Conservation (phyloP, 2,329 filamentous ascomycete genomes). For the Aureobasidium sp. region DNA sequence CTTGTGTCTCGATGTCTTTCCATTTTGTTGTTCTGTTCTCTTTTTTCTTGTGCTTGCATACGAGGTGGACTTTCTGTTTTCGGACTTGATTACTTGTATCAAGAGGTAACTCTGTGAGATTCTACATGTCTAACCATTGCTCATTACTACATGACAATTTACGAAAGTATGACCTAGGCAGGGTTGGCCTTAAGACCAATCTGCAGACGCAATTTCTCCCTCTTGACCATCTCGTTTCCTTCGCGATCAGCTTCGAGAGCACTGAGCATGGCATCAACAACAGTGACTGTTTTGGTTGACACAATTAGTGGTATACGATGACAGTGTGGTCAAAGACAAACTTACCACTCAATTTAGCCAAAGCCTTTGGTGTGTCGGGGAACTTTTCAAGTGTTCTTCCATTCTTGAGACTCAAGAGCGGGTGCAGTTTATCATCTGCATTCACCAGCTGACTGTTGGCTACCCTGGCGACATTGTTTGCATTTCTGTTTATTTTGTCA, state of each 20-base stretch:
- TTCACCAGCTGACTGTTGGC: constrained; percentile 24
- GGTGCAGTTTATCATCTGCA: constrained; percentile 23
- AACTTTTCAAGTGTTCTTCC: constrained; percentile 24
- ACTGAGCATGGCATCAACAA: constrained; percentile 23
- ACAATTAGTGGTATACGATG: neutral
- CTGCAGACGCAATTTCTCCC: constrained; percentile 23
- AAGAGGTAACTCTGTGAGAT: neutral
- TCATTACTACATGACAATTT: neutral
- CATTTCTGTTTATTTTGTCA: constrained; percentile 16
- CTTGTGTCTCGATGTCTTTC: neutral
- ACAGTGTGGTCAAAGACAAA: neutral
- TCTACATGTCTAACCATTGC: neutral
- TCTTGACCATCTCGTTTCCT: constrained; percentile 23
- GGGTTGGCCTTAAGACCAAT: constrained; percentile 25
- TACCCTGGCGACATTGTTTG: constrained; percentile 25
- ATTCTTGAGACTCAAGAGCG: constrained; percentile 23
- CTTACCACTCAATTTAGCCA: constrained; percentile 23
- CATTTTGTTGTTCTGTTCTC: neutral
- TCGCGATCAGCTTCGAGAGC: constrained; percentile 23
- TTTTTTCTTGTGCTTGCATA: neutral
- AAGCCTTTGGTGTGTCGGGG: constrained; percentile 22
- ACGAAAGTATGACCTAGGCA: constrained; percentile 13
- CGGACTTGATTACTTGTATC: neutral
- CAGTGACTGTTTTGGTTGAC: constrained; percentile 15
- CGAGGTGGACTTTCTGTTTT: neutral